Conservation (phyloP, 2,329 filamentous ascomycete species). For the Lasiodiplodia hormozganensis region DNA sequence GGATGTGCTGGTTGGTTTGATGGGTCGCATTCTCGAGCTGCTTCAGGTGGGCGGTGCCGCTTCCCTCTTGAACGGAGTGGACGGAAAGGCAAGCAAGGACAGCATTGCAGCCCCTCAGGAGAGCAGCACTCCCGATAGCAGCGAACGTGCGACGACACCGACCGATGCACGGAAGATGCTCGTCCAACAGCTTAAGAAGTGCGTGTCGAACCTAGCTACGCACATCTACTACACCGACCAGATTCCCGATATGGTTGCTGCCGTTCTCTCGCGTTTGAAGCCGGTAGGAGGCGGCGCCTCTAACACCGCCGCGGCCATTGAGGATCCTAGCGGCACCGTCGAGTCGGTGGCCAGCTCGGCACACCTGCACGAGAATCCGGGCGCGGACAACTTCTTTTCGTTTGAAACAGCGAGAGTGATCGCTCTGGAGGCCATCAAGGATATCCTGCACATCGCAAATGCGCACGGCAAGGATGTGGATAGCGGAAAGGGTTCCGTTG, state of each 20-base stretch:
- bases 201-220: conserved; percentile 88
- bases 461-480: conserved; percentile 56
- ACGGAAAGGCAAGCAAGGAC: conserved; percentile 23
- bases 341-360: conserved; percentile 56
- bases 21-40: conserved; percentile 81
- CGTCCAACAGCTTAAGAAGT: conserved; percentile 74
- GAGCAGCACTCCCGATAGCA: conserved; percentile 4
- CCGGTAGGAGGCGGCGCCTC: conserved; percentile 56
- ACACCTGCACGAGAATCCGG: conserved; percentile 60
- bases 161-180: conserved; percentile 66
- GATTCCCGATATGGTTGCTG: conserved; percentile 89
- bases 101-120: conserved; percentile 33
- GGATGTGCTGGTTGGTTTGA: conserved; percentile 85
- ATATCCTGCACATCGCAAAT: conserved; percentile 83
- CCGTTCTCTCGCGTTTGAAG: conserved; percentile 79
- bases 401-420: conserved; percentile 66
- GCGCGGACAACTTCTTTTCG: conserved; percentile 66
- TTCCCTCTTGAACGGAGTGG: conserved; percentile 42
- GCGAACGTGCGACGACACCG: conserved; percentile 45
- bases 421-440: conserved; percentile 80
- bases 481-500: conserved; percentile 60
- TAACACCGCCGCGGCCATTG: conserved; percentile 55
- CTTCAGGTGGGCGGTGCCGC: conserved; percentile 67
- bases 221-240: conserved; percentile 98
- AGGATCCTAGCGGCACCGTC: conserved; percentile 58